A percentile compares a stretch with the other conserved stretches of the same genome.
These are phyloP conservation scores for Coemansia sp. DNA, from an alignment of 192 early-diverging fungal genomes.

Conservation along the genomic window DNA sequence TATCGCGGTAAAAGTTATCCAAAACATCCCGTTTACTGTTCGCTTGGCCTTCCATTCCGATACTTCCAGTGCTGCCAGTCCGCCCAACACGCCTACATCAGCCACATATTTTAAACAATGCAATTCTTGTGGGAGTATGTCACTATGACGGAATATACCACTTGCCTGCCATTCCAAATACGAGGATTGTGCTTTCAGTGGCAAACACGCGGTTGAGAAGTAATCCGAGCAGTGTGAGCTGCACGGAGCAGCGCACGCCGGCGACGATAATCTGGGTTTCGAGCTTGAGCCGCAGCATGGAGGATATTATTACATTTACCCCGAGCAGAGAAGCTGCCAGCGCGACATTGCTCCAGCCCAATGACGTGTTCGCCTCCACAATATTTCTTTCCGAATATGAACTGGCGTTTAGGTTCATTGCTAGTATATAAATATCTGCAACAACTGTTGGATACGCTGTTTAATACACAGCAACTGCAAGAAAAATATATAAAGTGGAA, in stretches of 20 bases:
- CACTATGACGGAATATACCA: too few relatives aligned
- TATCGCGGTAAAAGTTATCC: slow-evolving; percentile 55
- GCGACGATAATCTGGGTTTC: slow-evolving; percentile 62
- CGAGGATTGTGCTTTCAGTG: slow-evolving; percentile 54
- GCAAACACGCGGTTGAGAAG: slow-evolving; percentile 68
- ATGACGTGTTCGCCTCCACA: too few relatives aligned
- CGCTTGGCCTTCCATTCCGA: slow-evolving; percentile 59
- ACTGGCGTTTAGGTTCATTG: too few relatives aligned
- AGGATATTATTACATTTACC: slow-evolving; percentile 34
- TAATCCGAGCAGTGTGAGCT: slow-evolving; percentile 73
- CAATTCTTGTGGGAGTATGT: too few relatives aligned
- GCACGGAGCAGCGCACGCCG: slow-evolving; percentile 69
- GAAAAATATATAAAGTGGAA: too few relatives aligned
- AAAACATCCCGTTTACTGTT: slow-evolving; percentile 72
- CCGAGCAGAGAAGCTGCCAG: slow-evolving; percentile 38
- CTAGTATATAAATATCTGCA: too few relatives aligned
- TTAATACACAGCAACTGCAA: too few relatives aligned
- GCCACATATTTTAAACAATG: too few relatives aligned
- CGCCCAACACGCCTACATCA: slow-evolving; percentile 41
- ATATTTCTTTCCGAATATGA: too few relatives aligned
- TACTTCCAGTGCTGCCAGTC: slow-evolving; percentile 45
- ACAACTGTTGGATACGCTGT: too few relatives aligned
- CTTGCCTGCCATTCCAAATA: slow-evolving; percentile 56
- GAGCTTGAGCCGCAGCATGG: slow-evolving; percentile 20
- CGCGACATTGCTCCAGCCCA: slow-evolving; percentile 42